Conservation (phyloP, 371 early-diverging fungal genomes). For the Circinella umbellata region DNA sequence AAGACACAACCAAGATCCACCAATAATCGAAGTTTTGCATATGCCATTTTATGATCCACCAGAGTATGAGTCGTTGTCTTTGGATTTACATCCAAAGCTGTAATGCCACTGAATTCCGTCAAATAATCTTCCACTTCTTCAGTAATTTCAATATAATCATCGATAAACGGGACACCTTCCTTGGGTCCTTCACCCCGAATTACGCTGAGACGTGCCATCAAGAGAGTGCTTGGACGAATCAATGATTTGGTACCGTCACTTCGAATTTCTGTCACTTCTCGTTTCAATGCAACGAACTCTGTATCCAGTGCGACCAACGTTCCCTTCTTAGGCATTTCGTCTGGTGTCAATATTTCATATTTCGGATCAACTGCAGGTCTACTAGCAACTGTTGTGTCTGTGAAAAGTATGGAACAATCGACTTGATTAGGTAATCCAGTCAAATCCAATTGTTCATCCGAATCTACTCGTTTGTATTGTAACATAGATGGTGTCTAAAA, state of each 20-base stretch:
- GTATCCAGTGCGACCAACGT: slow-evolving; percentile 89
- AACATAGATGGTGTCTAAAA: slow-evolving; percentile 69
- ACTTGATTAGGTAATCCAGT: slow-evolving; percentile 37
- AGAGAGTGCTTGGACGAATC: slow-evolving; percentile 80
- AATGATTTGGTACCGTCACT: slow-evolving; percentile 88
- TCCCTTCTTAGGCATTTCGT: slow-evolving; percentile 72
- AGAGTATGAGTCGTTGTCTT: slow-evolving; percentile 73
- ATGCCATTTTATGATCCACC: slow-evolving; percentile 87
- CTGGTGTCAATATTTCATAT: slow-evolving; percentile 54
- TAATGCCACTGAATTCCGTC: slow-evolving; percentile 91
- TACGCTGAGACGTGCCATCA: slow-evolving; percentile 90
- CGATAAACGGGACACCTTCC: slow-evolving; percentile 88
- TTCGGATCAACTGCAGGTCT: slow-evolving; percentile 55
- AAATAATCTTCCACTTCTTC: slow-evolving; percentile 90
- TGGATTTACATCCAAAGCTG: slow-evolving; percentile 82
- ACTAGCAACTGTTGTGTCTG: slow-evolving; percentile 51
- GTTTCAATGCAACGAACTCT: slow-evolving; percentile 90
- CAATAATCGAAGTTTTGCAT: slow-evolving; percentile 85
- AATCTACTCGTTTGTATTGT: slow-evolving; percentile 68
- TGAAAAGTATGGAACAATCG: slow-evolving; percentile 52
- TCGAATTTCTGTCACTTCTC: slow-evolving; percentile 90
- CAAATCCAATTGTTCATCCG: slow-evolving; percentile 46
- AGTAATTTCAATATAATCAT: slow-evolving; percentile 89
- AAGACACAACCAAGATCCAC: slow-evolving; percentile 90
- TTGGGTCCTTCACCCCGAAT: slow-evolving; percentile 78